Base-by-base conservation (phyloP, 805 yeast genomes). In the Candida taoyuanica region DNA sequence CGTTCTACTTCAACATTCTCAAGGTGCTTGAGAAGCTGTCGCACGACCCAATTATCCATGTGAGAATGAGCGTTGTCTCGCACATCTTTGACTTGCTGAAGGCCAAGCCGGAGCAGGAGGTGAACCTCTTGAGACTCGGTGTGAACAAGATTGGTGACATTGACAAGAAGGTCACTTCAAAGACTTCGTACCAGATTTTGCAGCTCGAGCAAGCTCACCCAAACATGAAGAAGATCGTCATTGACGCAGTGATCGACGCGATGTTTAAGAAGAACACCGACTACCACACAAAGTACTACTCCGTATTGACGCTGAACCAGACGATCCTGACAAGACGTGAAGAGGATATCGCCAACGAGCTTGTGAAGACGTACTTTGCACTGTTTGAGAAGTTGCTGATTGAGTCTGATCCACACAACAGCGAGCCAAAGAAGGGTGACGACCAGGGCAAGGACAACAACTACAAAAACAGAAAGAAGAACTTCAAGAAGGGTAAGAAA, bases 91-190 rank as follows among this genome's bases (percentile, higher is more conserved):
- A 85, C 40, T 68, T 93, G 31, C 66, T 93, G 43, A 79, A 79
- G 47, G 70, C 82, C 5, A 91, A 89, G 60, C 98, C 98, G 4
- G 98, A 93, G 65, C 98, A 93, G 68, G 98, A 93, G 62, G 94
- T 81, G 36, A 93, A 93, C 60, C 67, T 93, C 48, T 70, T 93
- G 52, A 74, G 88, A 51, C 70, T 93, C 37, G 96, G 95, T 37
- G 93, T 88, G 32, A 93, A 93, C 61, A 93, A 93, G 59, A 70
- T 93, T 26, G 98, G 98, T 64, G 98, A 93, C 58, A 74, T 75
- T 31, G 96, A 91, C 46, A 83, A 85, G 46, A 87, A 87, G 58
- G 96, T 93, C 5, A 77, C 94, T 1, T 84, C 98, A 1, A 85
- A 85, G 56, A 77, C 95, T 1, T 88, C 97, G 5, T 86, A 76